Base-by-base conservation (phyloP, 257 asterid genomes). In the Paraleonurus japonicus region DNA sequence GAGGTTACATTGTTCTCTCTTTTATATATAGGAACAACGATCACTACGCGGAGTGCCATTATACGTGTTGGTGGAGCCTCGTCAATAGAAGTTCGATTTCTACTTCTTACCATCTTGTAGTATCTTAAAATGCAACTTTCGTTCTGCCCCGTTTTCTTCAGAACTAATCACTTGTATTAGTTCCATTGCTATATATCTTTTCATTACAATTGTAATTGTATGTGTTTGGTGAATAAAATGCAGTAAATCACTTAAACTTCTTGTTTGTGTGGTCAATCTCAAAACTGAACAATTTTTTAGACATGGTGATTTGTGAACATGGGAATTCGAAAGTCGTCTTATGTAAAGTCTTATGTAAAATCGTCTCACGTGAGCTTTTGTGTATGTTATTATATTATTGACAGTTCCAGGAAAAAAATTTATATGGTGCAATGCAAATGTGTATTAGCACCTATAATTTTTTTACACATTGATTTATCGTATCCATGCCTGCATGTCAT, bases 1-100 rank as follows among this genome's bases (percentile, higher is more conserved):
- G 5, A 41, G 2, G 51, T 22, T 35, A 59, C n/a, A 6, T 10
- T 5, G 51, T 45, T 15, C 15, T 45, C 53, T 45, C 8, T 45
- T 43, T 43, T 45, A 8, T 10, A 5, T 65, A 12, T 73, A 91
- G 95, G 96, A 80, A 75, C 84, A 83, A 13, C 76, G 80, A 45
- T 75, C 87, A 74, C 81, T 91, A 78, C 78, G 82, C 60, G 96
- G 93, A 77, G 89, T 78, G 61, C 93, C 96, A 20, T 76, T 91
- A 28, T 91, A 91, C 64, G 86, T 91, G 71, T 84, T 91, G 77
- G 97, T 91, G 67, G 97, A 89, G 76, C 96, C 97, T 62, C 83
- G 92, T 61, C 85, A 84, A 78, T 85, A 69, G 87, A 68, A 76
- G 53, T 45, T 15, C 53, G 20, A 45, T n/a, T 45, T 45, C 2